phyloP scores from a whole-genome alignment of 164 flowering plant genomes.

The Dillenia turbinata region DNA sequence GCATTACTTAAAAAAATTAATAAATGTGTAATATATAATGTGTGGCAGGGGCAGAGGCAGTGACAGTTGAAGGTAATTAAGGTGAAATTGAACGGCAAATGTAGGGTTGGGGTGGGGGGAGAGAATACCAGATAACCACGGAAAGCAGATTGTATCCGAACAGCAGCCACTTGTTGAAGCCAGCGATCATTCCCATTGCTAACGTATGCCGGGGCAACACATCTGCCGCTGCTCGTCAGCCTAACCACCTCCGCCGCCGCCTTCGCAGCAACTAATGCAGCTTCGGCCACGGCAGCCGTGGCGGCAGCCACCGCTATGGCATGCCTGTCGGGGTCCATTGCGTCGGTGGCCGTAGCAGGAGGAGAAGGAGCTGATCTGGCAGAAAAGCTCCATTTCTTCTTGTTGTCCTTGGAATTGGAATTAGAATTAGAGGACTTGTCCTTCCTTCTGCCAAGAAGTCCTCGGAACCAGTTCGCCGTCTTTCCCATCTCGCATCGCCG shows the following conservation, averaged over 20 bases:
- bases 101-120: neutral
- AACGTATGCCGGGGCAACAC: constrained; percentile 14
- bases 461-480: constrained; percentile 45
- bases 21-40: neutral
- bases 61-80: neutral
- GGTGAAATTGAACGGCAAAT: constrained; percentile 3
- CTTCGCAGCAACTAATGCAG: constrained; percentile 76
- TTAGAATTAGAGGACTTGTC: constrained; percentile 7
- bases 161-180: constrained; percentile 42
- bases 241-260: constrained; percentile 85
- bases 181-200: constrained; percentile 11
- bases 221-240: constrained; percentile 42
- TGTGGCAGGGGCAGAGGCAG: no score
- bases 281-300: constrained; percentile 84
- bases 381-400: constrained; percentile 32
- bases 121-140: constrained; percentile 69
- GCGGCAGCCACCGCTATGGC: constrained; percentile 94
- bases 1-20: neutral
- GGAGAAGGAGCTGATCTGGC: neutral
- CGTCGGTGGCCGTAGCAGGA: constrained; percentile 13
- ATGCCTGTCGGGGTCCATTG: constrained; percentile 57
- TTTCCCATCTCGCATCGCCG: constrained; percentile 34
- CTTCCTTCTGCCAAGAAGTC: constrained; percentile 45
- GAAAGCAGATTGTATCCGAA: constrained; percentile 71
- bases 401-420: constrained; percentile 18